A percentile compares a stretch with the other conserved stretches of the same genome.
These are phyloP conservation scores for Lathyrus tuberosus DNA, from an alignment of 306 rosid species.

Conservation along the genomic window DNA sequence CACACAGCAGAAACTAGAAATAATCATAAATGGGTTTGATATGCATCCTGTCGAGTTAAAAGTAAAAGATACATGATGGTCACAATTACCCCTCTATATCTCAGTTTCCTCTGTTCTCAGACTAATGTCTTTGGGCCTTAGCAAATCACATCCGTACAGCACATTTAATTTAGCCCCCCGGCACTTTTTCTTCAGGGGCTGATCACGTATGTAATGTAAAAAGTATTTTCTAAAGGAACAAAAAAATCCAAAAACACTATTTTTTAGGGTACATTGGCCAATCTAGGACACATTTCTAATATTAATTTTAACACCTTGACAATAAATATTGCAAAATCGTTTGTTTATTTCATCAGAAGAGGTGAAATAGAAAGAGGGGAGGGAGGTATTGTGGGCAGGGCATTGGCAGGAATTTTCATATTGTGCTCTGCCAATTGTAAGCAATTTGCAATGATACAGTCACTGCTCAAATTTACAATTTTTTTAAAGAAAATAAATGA, in stretches of 20 bases:
- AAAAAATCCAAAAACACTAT: neutral
- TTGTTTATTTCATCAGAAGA: too few species aligned
- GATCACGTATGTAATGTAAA: too few species aligned
- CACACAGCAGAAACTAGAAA: slow-evolving; percentile 6
- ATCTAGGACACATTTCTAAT: neutral
- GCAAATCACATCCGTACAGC: slow-evolving; percentile 7
- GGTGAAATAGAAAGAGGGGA: neutral
- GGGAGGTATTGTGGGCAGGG: neutral
- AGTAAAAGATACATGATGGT: slow-evolving; percentile 6
- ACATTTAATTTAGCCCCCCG: neutral
- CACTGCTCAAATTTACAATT: neutral
- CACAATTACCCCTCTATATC: neutral
- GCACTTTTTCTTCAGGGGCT: too few species aligned
- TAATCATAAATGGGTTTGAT: slow-evolving; percentile 9
- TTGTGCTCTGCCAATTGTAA: too few species aligned
- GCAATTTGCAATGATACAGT: slow-evolving; percentile 21
- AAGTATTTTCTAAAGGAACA: neutral
- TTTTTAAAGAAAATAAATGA: neutral
- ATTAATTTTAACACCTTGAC: slow-evolving; percentile 1
- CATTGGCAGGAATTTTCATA: neutral
- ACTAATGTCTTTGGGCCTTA: neutral
- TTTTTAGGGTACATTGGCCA: neutral
- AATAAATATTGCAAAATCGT: slow-evolving; percentile 2
- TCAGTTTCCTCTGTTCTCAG: neutral
- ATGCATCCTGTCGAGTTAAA: slow-evolving; percentile 12